Conservation (phyloP, 495 filamentous ascomycete genomes). For the Lophiotrema nucula region DNA sequence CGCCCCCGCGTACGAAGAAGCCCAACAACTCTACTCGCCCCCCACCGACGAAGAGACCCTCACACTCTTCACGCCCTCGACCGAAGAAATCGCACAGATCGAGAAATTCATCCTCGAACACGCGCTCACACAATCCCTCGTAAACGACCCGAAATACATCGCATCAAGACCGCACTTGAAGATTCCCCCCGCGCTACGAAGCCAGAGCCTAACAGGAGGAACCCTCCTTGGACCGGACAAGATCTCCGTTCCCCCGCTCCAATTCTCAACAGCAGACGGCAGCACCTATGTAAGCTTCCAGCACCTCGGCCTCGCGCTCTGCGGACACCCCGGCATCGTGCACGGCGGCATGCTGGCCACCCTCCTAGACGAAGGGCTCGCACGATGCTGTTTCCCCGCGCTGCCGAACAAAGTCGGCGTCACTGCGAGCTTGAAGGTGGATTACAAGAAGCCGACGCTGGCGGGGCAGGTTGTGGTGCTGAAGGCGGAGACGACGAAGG, state of each 20-base stretch:
- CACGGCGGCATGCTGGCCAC: slow-evolving; percentile 92
- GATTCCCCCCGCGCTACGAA: slow-evolving; percentile 64
- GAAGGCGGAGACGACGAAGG: slow-evolving; percentile 76
- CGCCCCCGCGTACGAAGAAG: slow-evolving; percentile 47
- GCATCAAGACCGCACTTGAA: slow-evolving; percentile 87
- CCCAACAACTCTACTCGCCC: slow-evolving; percentile 38
- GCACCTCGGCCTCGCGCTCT: slow-evolving; percentile 79
- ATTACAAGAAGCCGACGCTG: slow-evolving; percentile 77
- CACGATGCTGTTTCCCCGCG: slow-evolving; percentile 85
- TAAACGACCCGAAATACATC: slow-evolving; percentile 62
- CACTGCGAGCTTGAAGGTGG: slow-evolving; percentile 87
- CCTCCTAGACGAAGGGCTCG: slow-evolving; percentile 86
- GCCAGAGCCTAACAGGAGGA: slow-evolving; percentile 78
- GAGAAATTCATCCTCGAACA: slow-evolving; percentile 73
- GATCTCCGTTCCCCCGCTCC: slow-evolving; percentile 78
- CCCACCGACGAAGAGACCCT: slow-evolving; percentile 74
- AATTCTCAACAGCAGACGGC: slow-evolving; percentile 69
- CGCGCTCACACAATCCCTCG: slow-evolving; percentile 65
- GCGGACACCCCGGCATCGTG: slow-evolving; percentile 87
- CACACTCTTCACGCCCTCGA: slow-evolving; percentile 57
- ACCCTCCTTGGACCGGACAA: slow-evolving; percentile 71
- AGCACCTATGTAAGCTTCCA: slow-evolving; percentile 70
- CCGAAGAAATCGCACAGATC: slow-evolving; percentile 57
- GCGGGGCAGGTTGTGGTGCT: slow-evolving; percentile 78
- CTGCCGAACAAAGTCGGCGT: slow-evolving; percentile 86